A percentile compares a stretch with the other conserved stretches of the same genome.
These are phyloP conservation scores for Flaveria bidentis DNA, from an alignment of 129 eudicot genomes.

Conservation along the genomic window DNA sequence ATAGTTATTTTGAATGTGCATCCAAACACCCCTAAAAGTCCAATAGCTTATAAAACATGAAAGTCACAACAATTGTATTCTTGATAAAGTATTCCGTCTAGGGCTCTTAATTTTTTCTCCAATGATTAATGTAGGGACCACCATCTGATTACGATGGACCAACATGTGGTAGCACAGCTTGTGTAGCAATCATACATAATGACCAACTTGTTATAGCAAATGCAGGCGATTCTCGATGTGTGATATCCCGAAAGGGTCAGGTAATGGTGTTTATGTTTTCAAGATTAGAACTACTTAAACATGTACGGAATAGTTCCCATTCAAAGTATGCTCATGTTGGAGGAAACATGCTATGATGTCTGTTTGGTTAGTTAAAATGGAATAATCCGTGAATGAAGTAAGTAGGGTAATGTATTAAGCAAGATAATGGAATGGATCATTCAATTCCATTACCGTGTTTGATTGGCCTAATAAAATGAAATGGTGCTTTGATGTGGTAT, in stretches of 20 bases:
- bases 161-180: slow-evolving; percentile 85
- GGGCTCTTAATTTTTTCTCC: not conserved
- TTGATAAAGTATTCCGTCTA: slow-evolving; percentile 2
- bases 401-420: not conserved
- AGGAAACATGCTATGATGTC: not conserved
- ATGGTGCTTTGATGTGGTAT: not conserved
- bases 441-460: not conserved
- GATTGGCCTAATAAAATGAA: not conserved
- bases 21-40: not conserved
- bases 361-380: not conserved
- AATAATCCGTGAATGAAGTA: not conserved
- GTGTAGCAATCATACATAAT: slow-evolving; percentile 70
- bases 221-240: slow-evolving; percentile 99
- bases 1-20: not conserved
- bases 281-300: not conserved
- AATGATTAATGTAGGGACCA: slow-evolving; percentile 41
- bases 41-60: not conserved
- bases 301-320: not conserved
- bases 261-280: slow-evolving; percentile 34
- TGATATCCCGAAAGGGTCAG: slow-evolving; percentile 82
- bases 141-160: slow-evolving; percentile 69
- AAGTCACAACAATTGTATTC: not conserved
- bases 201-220: slow-evolving; percentile 76
- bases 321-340: not conserved
- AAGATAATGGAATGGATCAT: not conserved